Evolutionary conservation across 352 stramenopile species (phyloP), one percentile per base, ranked within the genome.

Genomic region (Phytophthora rubi): DNA sequence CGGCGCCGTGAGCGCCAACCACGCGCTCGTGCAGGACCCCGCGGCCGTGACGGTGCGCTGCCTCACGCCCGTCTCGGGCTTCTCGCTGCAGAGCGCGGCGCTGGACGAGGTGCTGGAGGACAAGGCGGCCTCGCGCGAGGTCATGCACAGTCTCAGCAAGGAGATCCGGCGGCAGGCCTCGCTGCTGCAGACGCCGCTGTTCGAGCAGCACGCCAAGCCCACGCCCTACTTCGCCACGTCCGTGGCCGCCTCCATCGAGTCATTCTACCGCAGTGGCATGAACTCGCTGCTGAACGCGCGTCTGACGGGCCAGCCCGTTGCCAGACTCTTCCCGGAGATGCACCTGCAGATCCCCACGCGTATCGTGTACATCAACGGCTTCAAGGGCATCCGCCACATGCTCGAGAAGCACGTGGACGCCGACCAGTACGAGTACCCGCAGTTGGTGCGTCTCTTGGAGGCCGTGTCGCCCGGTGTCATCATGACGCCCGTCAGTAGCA

Each of bases 321-420:
- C 80, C 32, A 89, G 80, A 32, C 78, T 98, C 16, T 98, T 98
- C 73, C 94, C 94, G 4, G 96, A 98, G 75, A 98, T 98, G 94
- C 86, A 94, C 68, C 84, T 98, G 72, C 94, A 98, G 79, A 94
- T 98, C 65, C 94, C 94, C 3, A 97, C 88, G 68, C 91, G 94
- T 63, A 81, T 98, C 23, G 73, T 95, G 12, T 98, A 98, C 76
- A 97, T 98, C 69, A 97, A 96, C 71, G 93, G 93, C 55, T 98
- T 98, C 80, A 98, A 98, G 81, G 86, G 88, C 39, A 77, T 97
- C 45, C 90, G 90, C 18, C 86, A 96, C 64, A 47, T 93, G 57
- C 75, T 96, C 45, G 89, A 97, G 77, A 95, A 92, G 68, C 77
- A 94, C 73, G 87, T 97, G 44, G 85, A 95, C 60, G 85, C 86